Conservation (phyloP, 441 rosid species). For the Melastoma candidum region DNA sequence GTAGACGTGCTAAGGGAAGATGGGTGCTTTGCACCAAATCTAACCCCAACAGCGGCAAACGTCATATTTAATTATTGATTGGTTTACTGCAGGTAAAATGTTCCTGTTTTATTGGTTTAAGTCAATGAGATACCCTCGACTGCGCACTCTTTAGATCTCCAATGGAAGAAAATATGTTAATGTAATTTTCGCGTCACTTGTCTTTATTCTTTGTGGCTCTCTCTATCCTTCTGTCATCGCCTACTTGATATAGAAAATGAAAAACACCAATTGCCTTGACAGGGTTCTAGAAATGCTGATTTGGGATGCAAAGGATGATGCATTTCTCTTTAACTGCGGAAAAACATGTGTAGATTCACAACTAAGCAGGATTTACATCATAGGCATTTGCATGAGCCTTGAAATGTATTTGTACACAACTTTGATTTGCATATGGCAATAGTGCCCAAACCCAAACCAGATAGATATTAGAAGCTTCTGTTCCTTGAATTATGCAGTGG, state of each 20-base stretch:
- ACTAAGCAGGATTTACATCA: too few species aligned
- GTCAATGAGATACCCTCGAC: too few species aligned
- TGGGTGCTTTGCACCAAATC: constrained; percentile 86
- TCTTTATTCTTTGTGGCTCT: not conserved
- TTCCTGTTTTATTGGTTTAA: not conserved
- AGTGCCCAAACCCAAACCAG: not conserved
- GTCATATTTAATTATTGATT: constrained; percentile 18
- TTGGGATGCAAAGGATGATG: not conserved
- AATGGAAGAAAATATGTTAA: not conserved
- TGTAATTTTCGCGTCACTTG: not conserved
- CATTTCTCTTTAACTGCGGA: too few species aligned
- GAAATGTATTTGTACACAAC: too few species aligned
- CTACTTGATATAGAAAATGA: too few species aligned
- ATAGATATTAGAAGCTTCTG: not conserved
- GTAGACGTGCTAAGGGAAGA: constrained; percentile 87
- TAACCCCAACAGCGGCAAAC: constrained; percentile 68
- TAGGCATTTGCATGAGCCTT: too few species aligned
- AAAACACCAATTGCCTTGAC: not conserved
- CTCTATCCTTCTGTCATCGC: not conserved
- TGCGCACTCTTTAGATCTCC: too few species aligned
- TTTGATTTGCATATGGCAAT: too few species aligned
- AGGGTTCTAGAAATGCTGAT: not conserved
- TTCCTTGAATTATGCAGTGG: not conserved
- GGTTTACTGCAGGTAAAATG: not conserved
- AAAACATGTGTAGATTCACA: too few species aligned